Conservation (phyloP, 2,329 filamentous ascomycete genomes). For the Bisporella sp. region DNA sequence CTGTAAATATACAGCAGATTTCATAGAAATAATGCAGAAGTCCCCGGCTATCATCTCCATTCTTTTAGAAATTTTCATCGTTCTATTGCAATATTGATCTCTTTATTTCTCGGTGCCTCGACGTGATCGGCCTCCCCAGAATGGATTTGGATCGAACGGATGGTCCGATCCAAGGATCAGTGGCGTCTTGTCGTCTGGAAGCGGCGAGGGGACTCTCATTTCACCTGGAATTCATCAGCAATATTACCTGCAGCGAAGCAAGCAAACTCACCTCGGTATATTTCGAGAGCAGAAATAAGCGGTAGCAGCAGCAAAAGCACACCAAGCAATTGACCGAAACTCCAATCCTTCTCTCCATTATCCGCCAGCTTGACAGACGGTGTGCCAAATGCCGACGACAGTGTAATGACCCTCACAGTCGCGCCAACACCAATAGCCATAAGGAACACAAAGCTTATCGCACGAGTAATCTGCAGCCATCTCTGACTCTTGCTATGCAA, state of each 20-base stretch:
- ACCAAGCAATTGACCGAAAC: constrained; percentile 56
- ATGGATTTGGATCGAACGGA: constrained; percentile 38
- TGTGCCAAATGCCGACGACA: constrained; percentile 53
- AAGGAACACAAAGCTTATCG: constrained; percentile 36
- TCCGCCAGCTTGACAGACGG: constrained; percentile 45
- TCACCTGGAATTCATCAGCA: constrained; percentile 9
- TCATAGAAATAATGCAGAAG: too few species aligned
- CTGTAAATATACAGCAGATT: too few species aligned
- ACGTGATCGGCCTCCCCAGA: constrained; percentile 25
- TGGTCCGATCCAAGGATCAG: constrained; percentile 36
- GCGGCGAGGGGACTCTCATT: constrained; percentile 33
- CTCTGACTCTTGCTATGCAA: constrained; percentile 47
- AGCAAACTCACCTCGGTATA: constrained; percentile 37
- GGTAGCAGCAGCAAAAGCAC: constrained; percentile 53
- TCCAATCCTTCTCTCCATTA: constrained; percentile 49
- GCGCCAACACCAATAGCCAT: constrained; percentile 50
- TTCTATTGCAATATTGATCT: too few species aligned
- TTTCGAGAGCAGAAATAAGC: constrained; percentile 52
- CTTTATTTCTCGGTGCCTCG: too few species aligned
- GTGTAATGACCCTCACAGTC: constrained; percentile 46
- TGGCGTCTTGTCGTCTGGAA: constrained; percentile 32
- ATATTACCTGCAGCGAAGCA: not conserved
- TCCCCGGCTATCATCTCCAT: too few species aligned
- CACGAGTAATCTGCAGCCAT: constrained; percentile 49
- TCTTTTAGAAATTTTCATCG: too few species aligned